A percentile compares a stretch with the other conserved stretches of the same genome.
These are phyloP conservation scores for Cocos nucifera DNA, from an alignment of 176 grass and related monocot genomes.

Conservation along the genomic window DNA sequence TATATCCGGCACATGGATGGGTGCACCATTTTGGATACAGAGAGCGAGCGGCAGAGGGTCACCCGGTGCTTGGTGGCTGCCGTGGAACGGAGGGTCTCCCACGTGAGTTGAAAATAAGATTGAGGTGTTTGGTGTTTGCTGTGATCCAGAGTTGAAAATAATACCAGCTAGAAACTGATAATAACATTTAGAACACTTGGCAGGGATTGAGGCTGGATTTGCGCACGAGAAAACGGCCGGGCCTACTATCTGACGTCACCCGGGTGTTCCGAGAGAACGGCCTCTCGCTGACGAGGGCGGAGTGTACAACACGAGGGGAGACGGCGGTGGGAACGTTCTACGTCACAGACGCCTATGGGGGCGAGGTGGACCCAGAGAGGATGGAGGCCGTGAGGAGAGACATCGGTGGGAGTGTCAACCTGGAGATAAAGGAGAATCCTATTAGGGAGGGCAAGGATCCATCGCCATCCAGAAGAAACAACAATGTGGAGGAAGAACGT, in stretches of 20 bases:
- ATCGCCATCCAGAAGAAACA: neutral
- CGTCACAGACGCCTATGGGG: slow-evolving; percentile 10
- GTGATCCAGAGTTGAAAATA: no score
- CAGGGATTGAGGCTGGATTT: slow-evolving; percentile 14
- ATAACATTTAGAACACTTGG: neutral
- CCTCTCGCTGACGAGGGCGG: slow-evolving; percentile 9
- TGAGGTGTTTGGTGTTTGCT: no score
- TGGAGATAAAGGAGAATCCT: slow-evolving; percentile 24
- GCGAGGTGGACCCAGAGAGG: slow-evolving; percentile 32
- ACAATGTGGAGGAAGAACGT: slow-evolving; percentile 6
- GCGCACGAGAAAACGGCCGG: neutral
- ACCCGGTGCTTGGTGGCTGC: slow-evolving; percentile 61
- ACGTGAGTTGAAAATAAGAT: neutral
- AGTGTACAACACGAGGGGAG: slow-evolving; percentile 11
- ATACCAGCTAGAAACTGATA: neutral
- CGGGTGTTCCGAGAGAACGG: slow-evolving; percentile 8
- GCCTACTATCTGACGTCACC: slow-evolving; percentile 12
- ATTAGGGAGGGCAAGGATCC: slow-evolving; percentile 23
- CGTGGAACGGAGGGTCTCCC: slow-evolving; percentile 38
- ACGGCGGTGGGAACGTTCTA: slow-evolving; percentile 11
- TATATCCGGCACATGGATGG: slow-evolving; percentile 74
- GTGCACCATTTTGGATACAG: slow-evolving; percentile 33
- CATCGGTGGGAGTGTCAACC: slow-evolving; percentile 25
- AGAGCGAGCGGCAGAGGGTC: slow-evolving; percentile 49
- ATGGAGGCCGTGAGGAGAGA: slow-evolving; percentile 30